Evolutionary conservation across 164 flowering plant genomes (phyloP).

Genomic region (Aristolochia fimbriata): DNA sequence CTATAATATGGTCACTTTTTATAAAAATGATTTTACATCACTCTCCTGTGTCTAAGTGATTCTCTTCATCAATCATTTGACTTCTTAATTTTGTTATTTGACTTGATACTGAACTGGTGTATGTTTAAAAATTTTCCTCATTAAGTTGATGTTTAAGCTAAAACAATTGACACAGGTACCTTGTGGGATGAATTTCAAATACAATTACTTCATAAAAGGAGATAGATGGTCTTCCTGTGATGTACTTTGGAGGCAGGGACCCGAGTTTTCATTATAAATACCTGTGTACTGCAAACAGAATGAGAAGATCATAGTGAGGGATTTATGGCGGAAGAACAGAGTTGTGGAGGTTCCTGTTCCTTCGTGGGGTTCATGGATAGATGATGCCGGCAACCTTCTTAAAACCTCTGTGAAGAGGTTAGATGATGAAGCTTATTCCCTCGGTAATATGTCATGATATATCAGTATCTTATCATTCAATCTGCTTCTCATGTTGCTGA

Average conservation of each 20-base stretch:
- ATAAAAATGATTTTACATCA: too few species aligned
- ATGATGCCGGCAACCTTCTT: constrained; percentile 22
- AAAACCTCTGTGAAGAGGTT: constrained; percentile 7
- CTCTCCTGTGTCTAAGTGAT: too few species aligned
- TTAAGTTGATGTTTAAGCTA: too few species aligned
- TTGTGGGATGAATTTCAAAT: constrained; percentile 41
- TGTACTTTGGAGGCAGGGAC: constrained; percentile 59
- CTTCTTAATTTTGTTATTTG: neutral
- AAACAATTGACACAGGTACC: constrained; percentile 35
- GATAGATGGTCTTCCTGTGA: constrained; percentile 39
- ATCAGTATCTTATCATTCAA: too few species aligned
- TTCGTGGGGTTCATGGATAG: constrained; percentile 56
- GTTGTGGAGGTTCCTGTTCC: constrained; percentile 21
- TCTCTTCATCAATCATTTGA: neutral
- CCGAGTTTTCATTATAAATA: constrained; percentile 47
- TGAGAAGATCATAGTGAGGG: constrained; percentile 36
- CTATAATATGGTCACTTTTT: too few species aligned
- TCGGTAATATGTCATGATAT: constrained; percentile 31
- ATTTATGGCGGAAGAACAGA: constrained; percentile 41
- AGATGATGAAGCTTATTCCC: constrained; percentile 6
- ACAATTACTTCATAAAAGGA: constrained; percentile 50
- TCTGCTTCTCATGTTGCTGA: constrained; percentile 46
- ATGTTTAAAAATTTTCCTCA: neutral
- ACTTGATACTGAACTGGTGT: neutral
- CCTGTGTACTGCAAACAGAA: constrained; percentile 21